phyloP scores from a whole-genome alignment of 345 rosid species.

The Isatis tinctoria region DNA sequence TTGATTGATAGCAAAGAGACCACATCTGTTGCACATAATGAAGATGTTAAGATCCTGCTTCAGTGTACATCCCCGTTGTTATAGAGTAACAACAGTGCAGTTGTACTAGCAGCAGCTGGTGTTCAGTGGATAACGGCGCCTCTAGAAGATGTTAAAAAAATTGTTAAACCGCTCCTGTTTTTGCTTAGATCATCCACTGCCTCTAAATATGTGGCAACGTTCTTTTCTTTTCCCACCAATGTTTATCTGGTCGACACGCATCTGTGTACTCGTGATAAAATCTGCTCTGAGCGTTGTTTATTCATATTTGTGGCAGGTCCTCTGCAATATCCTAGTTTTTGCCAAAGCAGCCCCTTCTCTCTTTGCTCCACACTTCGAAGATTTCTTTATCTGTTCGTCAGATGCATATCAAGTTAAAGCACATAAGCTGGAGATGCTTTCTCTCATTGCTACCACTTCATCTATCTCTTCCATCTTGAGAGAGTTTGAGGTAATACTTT shows the following conservation, averaged over 20 bases:
- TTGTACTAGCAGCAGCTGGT: constrained; percentile 86
- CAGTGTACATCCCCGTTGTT: constrained; percentile 87
- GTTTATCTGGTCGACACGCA: not conserved
- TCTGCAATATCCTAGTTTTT: constrained; percentile 81
- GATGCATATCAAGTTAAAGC: constrained; percentile 81
- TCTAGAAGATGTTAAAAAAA: constrained; percentile 59
- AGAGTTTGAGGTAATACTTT: constrained; percentile 76
- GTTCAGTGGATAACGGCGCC: constrained; percentile 97
- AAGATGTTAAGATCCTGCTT: constrained; percentile 73
- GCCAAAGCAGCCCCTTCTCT: constrained; percentile 78
- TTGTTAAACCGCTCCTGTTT: constrained; percentile 89
- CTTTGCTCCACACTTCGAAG: constrained; percentile 72
- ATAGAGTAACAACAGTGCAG: constrained; percentile 93
- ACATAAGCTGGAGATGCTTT: constrained; percentile 89
- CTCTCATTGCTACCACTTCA: constrained; percentile 64
- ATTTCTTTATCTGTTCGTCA: constrained; percentile 68
- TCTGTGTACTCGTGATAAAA: not conserved
- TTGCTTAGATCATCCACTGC: constrained; percentile 76
- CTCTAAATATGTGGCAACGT: constrained; percentile 86
- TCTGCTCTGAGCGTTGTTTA: constrained; percentile 7
- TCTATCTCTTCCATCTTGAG: constrained; percentile 67
- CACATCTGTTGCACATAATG: constrained; percentile 63
- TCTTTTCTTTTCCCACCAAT: not conserved
- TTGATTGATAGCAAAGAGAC: constrained; percentile 43
- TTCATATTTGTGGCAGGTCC: constrained; percentile 55